These are phyloP conservation scores for Batkoa obscura DNA, from an alignment of 371 early-diverging fungal genomes.

Conservation along the genomic window DNA sequence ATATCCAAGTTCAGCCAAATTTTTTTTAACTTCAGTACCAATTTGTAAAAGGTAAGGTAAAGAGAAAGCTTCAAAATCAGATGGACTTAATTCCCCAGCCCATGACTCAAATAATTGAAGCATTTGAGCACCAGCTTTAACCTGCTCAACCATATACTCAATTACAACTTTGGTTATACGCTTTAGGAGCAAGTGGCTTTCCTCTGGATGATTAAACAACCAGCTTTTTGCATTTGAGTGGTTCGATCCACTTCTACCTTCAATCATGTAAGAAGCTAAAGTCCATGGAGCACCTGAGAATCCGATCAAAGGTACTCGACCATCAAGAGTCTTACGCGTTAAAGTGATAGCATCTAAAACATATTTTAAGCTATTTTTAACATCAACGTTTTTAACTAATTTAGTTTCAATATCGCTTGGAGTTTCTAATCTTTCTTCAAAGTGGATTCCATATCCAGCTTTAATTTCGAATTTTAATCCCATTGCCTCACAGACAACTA, in stretches of 20 bases:
- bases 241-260: constrained; percentile 91
- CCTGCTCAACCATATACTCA: constrained; percentile 77
- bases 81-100: constrained; percentile 80
- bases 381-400: constrained; percentile 42
- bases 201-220: constrained; percentile 68
- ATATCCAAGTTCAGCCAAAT: constrained; percentile 18
- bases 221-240: constrained; percentile 78
- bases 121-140: constrained; percentile 94
- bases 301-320: constrained; percentile 84
- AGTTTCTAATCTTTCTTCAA: constrained; percentile 57
- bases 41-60: constrained; percentile 78
- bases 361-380: constrained; percentile 54
- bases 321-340: constrained; percentile 65
- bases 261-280: constrained; percentile 94
- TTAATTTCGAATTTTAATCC: constrained; percentile 87
- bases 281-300: constrained; percentile 97
- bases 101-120: constrained; percentile 94
- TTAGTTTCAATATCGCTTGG: constrained; percentile 50
- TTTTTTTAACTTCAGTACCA: constrained; percentile 42
- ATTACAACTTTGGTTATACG: constrained; percentile 67
- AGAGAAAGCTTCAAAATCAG: constrained; percentile 61
- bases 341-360: constrained; percentile 91
- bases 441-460: constrained; percentile 77
- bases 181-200: constrained; percentile 53
- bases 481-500: constrained; percentile 93